Evolutionary conservation across 1,139 yeast species (phyloP), one percentile per base, ranked within the genome.

Genomic region (Pichia sp.): DNA sequence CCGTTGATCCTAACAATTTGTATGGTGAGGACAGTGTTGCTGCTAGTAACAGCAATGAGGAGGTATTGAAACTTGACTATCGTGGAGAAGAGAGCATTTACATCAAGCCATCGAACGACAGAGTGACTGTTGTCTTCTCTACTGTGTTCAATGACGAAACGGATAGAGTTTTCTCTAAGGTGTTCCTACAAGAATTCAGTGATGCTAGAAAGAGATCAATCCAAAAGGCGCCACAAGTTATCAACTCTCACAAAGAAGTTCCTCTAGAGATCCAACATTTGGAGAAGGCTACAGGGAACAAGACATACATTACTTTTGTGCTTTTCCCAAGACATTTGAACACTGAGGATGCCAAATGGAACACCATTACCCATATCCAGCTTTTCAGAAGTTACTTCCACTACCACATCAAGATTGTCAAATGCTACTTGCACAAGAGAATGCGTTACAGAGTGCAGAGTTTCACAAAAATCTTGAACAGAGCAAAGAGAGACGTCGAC

Each of bases 191-290:
- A 62, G 99, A 91, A 63, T 91, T 91, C 61, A 96, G 91, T 32
- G 99, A 85, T 56, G 97, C 99, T 11, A 77, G 99, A 62, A 82
- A 83, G 61, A 77, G 97, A 58, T 84, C 94, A 12, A 93, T 91
- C 41, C 98, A 93, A 63, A 88, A 94, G 35, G 96, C 98, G 2
- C 98, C 99, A 17, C 99, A 93, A 66, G 99, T 91, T 36, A 72
- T 93, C 53, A 88, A 83, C 57, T 79, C 94, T 12, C 91, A 81
- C 53, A 72, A 71, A 46, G 96, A 86, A 49, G 85, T 96, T n/a
- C 99, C 99, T 10, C 69, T 86, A 54, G 99, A 91, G 59, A 77
- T 93, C 44, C 62, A 77, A 45, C 57, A 63, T 48, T 46, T 63
- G 35, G 57, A 49, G 25, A 38, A 34, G 13, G 55, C 51, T n/a